phyloP scores from a whole-genome alignment of 495 filamentous ascomycete genomes.

The Penicillium cosmopolitanum region DNA sequence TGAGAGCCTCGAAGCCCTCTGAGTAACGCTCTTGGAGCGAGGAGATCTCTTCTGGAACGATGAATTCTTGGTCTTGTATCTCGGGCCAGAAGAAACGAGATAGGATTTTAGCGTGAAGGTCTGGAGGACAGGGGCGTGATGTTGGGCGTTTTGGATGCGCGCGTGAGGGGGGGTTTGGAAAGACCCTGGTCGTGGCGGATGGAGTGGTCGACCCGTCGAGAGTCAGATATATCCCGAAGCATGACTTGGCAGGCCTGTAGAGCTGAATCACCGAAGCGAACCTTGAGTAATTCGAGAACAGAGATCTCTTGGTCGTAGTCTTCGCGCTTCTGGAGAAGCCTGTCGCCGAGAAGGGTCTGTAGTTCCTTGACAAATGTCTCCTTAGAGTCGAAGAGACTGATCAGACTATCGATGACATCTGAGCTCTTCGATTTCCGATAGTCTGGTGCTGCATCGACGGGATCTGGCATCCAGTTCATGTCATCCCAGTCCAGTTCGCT shows the following conservation, averaged over 20 bases:
- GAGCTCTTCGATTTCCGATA: conserved; percentile 86
- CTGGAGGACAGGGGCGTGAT: conserved; percentile 27
- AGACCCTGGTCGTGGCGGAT: conserved; percentile 59
- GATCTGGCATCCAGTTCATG: conserved; percentile 89
- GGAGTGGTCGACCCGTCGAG: conserved; percentile 66
- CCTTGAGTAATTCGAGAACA: conserved; percentile 85
- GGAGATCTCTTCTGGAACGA: conserved; percentile 65
- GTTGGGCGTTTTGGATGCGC: conserved; percentile 2
- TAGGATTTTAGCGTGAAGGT: conserved; percentile 79
- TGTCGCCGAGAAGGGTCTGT: conserved; percentile 79
- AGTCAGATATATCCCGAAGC: conserved; percentile 92
- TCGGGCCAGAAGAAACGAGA: conserved; percentile 95
- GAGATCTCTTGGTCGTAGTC: conserved; percentile 76
- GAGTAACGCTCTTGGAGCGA: conserved; percentile 71
- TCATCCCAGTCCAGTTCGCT: conserved; percentile 86
- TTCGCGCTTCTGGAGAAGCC: conserved; percentile 71
- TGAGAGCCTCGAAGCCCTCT: conserved; percentile 74
- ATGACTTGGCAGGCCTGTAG: conserved; percentile 95
- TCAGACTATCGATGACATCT: conserved; percentile 90
- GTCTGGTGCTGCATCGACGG: conserved; percentile 88
- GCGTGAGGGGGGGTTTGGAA: conserved; percentile 14
- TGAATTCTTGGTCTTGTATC: conserved; percentile 76
- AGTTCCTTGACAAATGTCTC: conserved; percentile 94
- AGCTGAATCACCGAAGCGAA: conserved; percentile 81
- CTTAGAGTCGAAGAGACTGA: conserved; percentile 82